phyloP scores from a whole-genome alignment of 2,329 filamentous ascomycete genomes.

The Drechslerella coelobrocha region DNA sequence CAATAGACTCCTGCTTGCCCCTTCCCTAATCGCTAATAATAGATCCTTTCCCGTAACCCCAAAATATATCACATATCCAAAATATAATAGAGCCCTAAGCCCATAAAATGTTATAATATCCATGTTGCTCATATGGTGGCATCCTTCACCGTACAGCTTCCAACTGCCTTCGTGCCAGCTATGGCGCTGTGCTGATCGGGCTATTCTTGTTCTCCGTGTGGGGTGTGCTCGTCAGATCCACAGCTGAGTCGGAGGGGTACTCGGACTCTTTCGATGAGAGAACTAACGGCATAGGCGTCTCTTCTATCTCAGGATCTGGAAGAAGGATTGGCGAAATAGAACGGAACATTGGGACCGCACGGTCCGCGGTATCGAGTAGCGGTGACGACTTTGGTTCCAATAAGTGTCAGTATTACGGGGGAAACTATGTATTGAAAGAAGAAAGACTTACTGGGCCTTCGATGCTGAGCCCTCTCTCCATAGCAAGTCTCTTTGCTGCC shows the following conservation, averaged over 20 bases:
- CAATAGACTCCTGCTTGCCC: background rate
- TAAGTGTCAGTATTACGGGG: background rate
- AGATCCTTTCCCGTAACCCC: background rate
- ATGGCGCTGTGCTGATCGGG: background rate
- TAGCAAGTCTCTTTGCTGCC: slow-evolving; percentile 65
- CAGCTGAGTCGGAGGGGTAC: slow-evolving; percentile 39
- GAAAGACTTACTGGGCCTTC: slow-evolving; percentile 37
- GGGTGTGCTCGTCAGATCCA: slow-evolving; percentile 30
- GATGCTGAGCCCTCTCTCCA: slow-evolving; percentile 62
- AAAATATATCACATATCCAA: background rate
- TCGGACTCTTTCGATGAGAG: slow-evolving; percentile 38
- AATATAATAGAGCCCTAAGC: no score
- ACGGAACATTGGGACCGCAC: slow-evolving; percentile 47
- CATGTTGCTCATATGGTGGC: no score
- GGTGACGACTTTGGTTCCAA: slow-evolving; percentile 30
- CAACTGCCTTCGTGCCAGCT: no score
- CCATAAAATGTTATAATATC: no score
- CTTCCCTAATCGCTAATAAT: background rate
- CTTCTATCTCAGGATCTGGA: slow-evolving; percentile 29
- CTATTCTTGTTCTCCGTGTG: slow-evolving; percentile 5
- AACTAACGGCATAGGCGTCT: slow-evolving; percentile 23
- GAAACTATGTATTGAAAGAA: background rate
- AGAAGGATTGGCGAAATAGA: slow-evolving; percentile 31
- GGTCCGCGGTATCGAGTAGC: slow-evolving; percentile 43
- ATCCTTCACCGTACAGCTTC: no score